Base-by-base conservation (phyloP, 2,329 filamentous ascomycete genomes). In the Diaporthe sp. region DNA sequence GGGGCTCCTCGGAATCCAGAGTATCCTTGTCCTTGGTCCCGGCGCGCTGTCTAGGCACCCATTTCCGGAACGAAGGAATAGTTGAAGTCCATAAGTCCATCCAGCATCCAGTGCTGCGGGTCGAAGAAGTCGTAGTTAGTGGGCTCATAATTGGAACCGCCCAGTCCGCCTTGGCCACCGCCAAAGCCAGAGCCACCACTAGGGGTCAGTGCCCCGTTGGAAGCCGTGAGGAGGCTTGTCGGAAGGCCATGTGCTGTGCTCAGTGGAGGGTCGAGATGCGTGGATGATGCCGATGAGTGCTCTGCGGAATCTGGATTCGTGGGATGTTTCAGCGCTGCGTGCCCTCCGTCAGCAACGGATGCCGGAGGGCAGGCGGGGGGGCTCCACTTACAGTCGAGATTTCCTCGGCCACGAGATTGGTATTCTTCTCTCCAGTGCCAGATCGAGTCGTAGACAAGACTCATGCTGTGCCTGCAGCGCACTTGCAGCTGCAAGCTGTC, bases 61-160 rank as follows among this genome's bases (percentile, higher is more conserved):
- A 77, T 77, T 62, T 77, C 76, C 37, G 74, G 76, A 8, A 77
- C 76, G 65, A 74, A 77, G 17, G 72, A 89, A 81, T 93, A 95
- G 78, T 94, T 94, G 81, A 96, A 94, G 81, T 96, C 94, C 76
- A 97, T 88, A 46, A 96, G 88, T 19, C 94, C 94, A 82, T 98
- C 96, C 76, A 98, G 87, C 88, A 98, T 95, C 96, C 96, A 98
- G 83, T 96, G 95, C 80, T 98, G 89, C 1, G 96, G 95, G 84
- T 98, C 95, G 81, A 98, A 98, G 77, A 97, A 95, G 82, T 98
- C 94, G 83, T 95, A 95, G 79, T 92, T 93, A 13, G 91, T 90
- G 73, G 94, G 90, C 78, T 90, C 89, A 77, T 94, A 93, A 79
- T 89, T 88, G 77, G 91, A 83, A 42, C 86, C 85, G 37, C 84